Base-by-base conservation (phyloP, 306 rosid species). In the Erythrophleum fordii region DNA sequence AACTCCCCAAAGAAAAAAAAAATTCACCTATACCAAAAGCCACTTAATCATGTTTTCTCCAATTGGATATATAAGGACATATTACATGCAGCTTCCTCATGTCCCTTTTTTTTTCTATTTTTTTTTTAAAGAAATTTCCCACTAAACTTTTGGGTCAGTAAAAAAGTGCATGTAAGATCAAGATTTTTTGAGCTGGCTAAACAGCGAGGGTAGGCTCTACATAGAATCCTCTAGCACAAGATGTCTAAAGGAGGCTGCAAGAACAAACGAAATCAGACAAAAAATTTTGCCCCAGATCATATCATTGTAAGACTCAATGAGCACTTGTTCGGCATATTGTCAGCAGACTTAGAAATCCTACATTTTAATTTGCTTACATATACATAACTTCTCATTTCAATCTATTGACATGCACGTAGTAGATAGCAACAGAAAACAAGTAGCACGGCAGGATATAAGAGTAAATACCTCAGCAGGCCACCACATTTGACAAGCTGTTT, bases 381-480 rank as follows among this genome's bases (percentile, higher is more conserved):
- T 20, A 17, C 34, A 11, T 49, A 23, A 73, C 46, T 53, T 31
- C 31, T 51, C 64, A 73, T 39, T 49, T 42, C 75, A 70, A 34
- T 53, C 73, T 37, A 61, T 37, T 74, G 66, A 82, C 65, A 81
- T 53, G 80, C 31, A 69, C 37, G 51, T 25, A 49, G 59, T 34
- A 23, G 20, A 69, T n/a, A 23, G 18, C 11, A 7, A 13, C 17
- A 71, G 39, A 73, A 71, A 68, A 80, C 23, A 75, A 11, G 44
- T 11, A 46, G 61, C 11, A 69, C 70, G 29, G 66, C 28, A 74
- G 6, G 26, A 44, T 62, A 28, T 34, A 55, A 62, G 56, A 48
- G 72, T 34, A 62, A 62, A 76, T 84, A 90, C 94, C 88, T 90
- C 92, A 41, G 90, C 90, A 69, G 94, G 90, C 94, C 94, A 90